phyloP scores from a whole-genome alignment of 2,329 filamentous ascomycete species.

The Apiospora malaysiana region DNA sequence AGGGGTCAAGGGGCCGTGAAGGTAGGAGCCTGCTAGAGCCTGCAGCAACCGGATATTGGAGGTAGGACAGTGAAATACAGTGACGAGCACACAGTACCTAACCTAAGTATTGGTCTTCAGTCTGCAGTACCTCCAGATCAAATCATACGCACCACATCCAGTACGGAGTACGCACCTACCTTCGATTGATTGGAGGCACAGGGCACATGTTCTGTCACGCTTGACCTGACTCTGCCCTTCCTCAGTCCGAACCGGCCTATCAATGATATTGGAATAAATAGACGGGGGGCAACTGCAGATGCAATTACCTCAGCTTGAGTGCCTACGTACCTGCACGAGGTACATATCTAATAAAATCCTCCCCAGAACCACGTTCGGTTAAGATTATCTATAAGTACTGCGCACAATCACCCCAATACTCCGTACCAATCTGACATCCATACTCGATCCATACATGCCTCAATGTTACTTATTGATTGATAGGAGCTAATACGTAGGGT shows the following conservation, averaged over 20 bases:
- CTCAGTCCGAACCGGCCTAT: neutral
- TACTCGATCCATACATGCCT: neutral
- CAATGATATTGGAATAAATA: neutral
- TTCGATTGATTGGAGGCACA: neutral
- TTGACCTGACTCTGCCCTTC: neutral
- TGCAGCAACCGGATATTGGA: constrained; percentile 8
- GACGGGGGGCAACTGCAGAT: neutral
- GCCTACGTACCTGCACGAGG: neutral
- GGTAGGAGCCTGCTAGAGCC: constrained; percentile 1
- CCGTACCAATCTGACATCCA: constrained; percentile 13
- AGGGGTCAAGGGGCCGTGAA: constrained; percentile 17
- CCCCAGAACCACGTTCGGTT: neutral
- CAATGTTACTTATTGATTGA: neutral
- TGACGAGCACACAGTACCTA: neutral
- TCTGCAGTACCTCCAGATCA: no score
- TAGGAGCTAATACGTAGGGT: neutral
- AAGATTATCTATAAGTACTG: neutral
- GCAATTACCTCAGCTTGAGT: neutral
- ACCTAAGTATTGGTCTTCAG: no score
- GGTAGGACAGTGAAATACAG: neutral
- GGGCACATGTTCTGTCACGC: neutral
- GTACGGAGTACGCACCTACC: no score
- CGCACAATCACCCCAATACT: neutral
- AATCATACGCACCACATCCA: no score
- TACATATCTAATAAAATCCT: neutral